phyloP scores from a whole-genome alignment of 2,329 filamentous ascomycete species.

The Alternaria alternata region DNA sequence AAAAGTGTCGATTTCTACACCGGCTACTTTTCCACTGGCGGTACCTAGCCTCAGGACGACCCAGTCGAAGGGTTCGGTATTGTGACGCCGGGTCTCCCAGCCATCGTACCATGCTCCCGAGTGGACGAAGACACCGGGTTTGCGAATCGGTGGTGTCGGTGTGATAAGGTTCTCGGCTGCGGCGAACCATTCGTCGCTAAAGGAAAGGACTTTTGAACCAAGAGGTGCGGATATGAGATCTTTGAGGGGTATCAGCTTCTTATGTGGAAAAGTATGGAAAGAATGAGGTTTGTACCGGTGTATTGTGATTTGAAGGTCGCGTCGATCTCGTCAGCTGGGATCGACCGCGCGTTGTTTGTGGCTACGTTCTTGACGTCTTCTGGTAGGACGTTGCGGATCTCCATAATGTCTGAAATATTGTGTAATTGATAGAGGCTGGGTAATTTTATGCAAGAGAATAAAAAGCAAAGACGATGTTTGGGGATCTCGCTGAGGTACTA shows the following conservation, averaged over 20 bases:
- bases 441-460: background rate
- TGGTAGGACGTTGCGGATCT: slow-evolving; percentile 42
- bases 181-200: slow-evolving; percentile 70
- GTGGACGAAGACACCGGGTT: slow-evolving; percentile 66
- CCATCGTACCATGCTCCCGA: slow-evolving; percentile 71
- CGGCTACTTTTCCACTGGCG: slow-evolving; percentile 73
- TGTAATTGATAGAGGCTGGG: background rate
- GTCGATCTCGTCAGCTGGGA: slow-evolving; percentile 62
- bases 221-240: slow-evolving; percentile 63
- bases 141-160: slow-evolving; percentile 63
- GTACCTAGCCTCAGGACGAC: slow-evolving; percentile 67
- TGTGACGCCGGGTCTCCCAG: slow-evolving; percentile 70
- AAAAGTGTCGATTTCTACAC: slow-evolving; percentile 81
- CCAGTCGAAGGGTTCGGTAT: slow-evolving; percentile 66
- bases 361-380: slow-evolving; percentile 42
- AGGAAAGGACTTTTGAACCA: slow-evolving; percentile 62
- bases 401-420: slow-evolving; percentile 30
- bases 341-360: slow-evolving; percentile 39
- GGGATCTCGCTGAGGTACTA: slow-evolving; percentile 5
- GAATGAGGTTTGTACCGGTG: slow-evolving; percentile 50
- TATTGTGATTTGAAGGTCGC: slow-evolving; percentile 63
- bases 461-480: slow-evolving; percentile 2
- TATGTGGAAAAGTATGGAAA: background rate
- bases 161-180: slow-evolving; percentile 66
- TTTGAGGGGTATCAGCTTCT: slow-evolving; percentile 27